Base-by-base conservation (phyloP, 2,329 filamentous ascomycete species). In the Didymella sp. region DNA sequence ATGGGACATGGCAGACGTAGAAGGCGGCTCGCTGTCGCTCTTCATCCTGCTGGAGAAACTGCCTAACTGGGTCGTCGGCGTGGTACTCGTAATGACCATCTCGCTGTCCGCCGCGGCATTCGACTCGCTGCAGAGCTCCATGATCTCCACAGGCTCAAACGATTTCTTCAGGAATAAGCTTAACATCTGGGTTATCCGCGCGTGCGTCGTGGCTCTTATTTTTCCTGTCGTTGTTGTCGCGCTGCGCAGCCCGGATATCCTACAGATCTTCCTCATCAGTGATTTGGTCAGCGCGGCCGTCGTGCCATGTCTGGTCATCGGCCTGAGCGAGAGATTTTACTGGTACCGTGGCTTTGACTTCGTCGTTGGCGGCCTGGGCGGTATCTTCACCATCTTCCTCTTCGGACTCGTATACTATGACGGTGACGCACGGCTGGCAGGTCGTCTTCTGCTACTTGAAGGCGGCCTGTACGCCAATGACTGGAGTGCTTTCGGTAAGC, bases 131-230 rank as follows among this genome's bases (percentile, higher is more conserved):
- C 91, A 94, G 76, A 89, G 87, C 2, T 89, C 91, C 64, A 92
- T 95, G 88, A 88, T 94, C 7, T 91, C 89, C n/a, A 90, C 89
- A 0, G 89, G 88, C 13, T 92, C 89, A 63, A 94, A 94, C 78
- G 91, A 95, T 72, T 77, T 95, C 13, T 94, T 94, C 83, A 87
- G 90, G 67, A 95, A 95, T 81, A 85, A 84, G 58, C 85, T 95
- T 53, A 88, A 87, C 68, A 85, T 93, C 62, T 90, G 89, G 85
- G 84, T 81, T 74, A 89, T 94, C 64, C 88, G 91, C 43, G 81
- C 71, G 17, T 81, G 81, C 37, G 90, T 95, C 24, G 85, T 94
- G 1, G 71, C 90, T 15, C 68, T 93, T 74, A 92, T 92, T 70
- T 78, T 92, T 60, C 91, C 91, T 2, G 85, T 88, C 48, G 84